These are phyloP conservation scores for Leptomonas pyrrhocoris DNA, from an alignment of 208 protist species.

Conservation along the genomic window DNA sequence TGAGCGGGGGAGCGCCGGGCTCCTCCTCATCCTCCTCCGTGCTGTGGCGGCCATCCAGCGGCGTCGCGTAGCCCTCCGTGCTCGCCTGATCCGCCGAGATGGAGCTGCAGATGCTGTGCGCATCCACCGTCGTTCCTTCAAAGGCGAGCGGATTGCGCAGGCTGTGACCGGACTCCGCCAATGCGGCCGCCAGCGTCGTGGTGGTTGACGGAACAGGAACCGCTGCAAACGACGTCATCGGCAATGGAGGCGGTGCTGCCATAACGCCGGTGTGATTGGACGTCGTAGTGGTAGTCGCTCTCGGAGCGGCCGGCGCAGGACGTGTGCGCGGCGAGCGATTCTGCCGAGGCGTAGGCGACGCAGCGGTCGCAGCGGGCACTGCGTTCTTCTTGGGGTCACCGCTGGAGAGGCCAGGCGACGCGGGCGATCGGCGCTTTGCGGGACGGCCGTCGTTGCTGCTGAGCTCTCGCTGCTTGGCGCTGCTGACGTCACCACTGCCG, in stretches of 20 bases:
- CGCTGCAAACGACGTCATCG: neutral
- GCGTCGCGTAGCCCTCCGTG: conserved; percentile 20
- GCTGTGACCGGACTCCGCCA: conserved; percentile 1
- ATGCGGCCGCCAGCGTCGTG: conserved; percentile 3
- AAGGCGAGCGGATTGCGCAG: conserved; percentile 7
- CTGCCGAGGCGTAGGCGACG: neutral
- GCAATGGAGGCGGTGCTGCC: neutral
- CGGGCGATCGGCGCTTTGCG: conserved; percentile 11
- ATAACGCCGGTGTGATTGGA: neutral
- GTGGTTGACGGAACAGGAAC: neutral
- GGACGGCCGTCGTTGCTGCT: conserved; percentile 12
- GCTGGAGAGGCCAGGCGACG: conserved; percentile 5
- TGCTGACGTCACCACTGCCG: conserved; percentile 9
- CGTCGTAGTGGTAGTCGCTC: neutral
- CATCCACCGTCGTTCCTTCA: conserved; percentile 18
- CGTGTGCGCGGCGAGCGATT: conserved; percentile 4
- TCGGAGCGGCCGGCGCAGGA: neutral
- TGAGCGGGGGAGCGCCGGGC: conserved; percentile 14
- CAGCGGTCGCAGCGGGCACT: neutral
- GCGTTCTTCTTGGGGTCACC: neutral
- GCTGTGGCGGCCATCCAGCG: neutral
- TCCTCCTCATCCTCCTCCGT: neutral
- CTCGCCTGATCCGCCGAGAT: conserved; percentile 1
- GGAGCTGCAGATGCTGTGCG: conserved; percentile 22
- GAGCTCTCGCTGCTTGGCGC: conserved; percentile 7